Evolutionary conservation across 768 basidiomycete species (phyloP).

Genomic region (Collybia sordida): DNA sequence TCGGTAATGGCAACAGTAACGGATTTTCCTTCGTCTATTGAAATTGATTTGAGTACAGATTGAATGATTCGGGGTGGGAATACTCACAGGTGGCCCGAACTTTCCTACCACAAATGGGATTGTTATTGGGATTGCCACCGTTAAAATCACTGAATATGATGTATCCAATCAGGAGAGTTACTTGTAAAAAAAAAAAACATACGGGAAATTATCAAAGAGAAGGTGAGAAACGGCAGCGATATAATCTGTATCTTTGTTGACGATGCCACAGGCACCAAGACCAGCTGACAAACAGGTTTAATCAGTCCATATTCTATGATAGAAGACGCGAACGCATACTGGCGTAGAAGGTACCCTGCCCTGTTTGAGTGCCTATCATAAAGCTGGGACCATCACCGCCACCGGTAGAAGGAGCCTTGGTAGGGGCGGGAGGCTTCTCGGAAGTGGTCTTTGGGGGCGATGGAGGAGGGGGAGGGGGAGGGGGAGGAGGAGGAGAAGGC

Average conservation of each 20-base stretch:
- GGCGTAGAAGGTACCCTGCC: constrained; percentile 57
- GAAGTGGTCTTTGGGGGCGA: constrained; percentile 11
- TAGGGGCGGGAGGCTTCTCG: constrained; percentile 5
- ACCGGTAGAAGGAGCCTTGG: constrained; percentile 7
- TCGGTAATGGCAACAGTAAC: constrained; percentile 56
- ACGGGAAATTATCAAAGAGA: constrained; percentile 64
- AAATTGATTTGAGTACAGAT: constrained; percentile 5
- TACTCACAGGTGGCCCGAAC: constrained; percentile 51
- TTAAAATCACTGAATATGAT: constrained; percentile 45
- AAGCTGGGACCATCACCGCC: constrained; percentile 34
- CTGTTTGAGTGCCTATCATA: constrained; percentile 47
- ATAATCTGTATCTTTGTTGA: constrained; percentile 47
- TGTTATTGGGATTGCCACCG: constrained; percentile 66
- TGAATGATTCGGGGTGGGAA: not conserved
- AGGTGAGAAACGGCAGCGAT: constrained; percentile 59
- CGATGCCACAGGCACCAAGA: constrained; percentile 63
- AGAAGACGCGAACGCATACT: constrained; percentile 29
- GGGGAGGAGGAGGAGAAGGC: constrained; percentile 14
- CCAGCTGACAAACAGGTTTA: constrained; percentile 38
- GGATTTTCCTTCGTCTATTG: constrained; percentile 49
- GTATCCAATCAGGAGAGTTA: not conserved
- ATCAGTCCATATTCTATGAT: not conserved
- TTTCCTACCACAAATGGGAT: constrained; percentile 65
- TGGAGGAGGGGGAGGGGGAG: constrained; percentile 14
- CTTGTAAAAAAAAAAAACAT: constrained; percentile 22